Conservation (phyloP, 805 yeast genomes). For the Candida rishiriensis region DNA sequence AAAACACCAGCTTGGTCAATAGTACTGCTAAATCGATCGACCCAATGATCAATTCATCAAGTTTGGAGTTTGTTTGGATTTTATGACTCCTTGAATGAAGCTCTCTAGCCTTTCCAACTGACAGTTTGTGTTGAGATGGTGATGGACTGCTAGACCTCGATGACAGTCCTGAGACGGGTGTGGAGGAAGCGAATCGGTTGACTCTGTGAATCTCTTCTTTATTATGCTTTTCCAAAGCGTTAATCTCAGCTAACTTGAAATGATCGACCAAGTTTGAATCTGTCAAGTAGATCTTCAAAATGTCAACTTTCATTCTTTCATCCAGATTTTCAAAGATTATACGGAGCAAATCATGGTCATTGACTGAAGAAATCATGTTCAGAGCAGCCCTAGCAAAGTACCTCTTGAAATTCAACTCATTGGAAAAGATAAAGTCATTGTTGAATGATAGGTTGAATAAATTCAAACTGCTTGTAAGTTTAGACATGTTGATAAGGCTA, state of each 20-base stretch:
- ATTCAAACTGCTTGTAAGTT: slow-evolving; percentile 11
- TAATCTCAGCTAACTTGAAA: slow-evolving; percentile 5
- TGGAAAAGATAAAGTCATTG: slow-evolving; percentile 9
- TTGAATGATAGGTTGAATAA: slow-evolving; percentile 15
- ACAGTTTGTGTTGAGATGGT: no score
- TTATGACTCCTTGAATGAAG: slow-evolving; percentile 1
- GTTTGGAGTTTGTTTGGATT: background rate
- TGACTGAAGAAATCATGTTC: slow-evolving; percentile 11
- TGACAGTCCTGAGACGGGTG: no score
- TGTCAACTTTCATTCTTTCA: slow-evolving; percentile 12
- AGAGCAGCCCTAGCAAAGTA: slow-evolving; percentile 13
- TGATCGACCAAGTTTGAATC: slow-evolving; percentile 14
- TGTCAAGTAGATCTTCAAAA: slow-evolving; percentile 15
- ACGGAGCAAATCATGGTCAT: slow-evolving; percentile 6
- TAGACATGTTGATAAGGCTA: slow-evolving; percentile 3
- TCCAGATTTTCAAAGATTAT: slow-evolving; percentile 9
- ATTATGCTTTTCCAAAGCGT: background rate
- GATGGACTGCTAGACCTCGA: no score
- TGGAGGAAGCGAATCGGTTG: no score
- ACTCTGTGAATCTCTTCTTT: no score
- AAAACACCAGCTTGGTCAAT: slow-evolving; percentile 1
- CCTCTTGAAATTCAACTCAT: slow-evolving; percentile 7
- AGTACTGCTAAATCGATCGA: slow-evolving; percentile 2
- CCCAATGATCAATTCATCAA: slow-evolving; percentile 2
- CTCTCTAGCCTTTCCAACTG: background rate